A percentile compares a stretch with the other conserved stretches of the same genome.
Evolutionary conservation across 2,329 filamentous ascomycete species (phyloP).

Genomic region (Onygena corvina): DNA sequence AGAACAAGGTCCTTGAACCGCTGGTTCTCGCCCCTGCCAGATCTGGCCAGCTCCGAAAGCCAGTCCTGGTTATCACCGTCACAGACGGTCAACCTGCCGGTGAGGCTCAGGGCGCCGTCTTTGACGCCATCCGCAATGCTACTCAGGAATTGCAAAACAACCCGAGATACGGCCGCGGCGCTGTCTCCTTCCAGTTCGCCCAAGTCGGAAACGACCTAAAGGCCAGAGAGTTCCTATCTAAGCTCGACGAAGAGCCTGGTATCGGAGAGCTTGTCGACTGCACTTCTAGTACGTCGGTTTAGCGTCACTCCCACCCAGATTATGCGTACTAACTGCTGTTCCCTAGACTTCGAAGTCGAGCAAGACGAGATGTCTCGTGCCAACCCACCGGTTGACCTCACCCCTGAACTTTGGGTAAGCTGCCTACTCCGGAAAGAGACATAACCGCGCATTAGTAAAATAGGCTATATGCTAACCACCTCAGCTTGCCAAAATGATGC

Average conservation of each 20-base stretch:
- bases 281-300: conserved; percentile 49
- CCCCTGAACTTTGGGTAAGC: conserved; percentile 50
- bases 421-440: neutral
- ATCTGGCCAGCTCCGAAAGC: conserved; percentile 46
- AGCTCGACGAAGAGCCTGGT: conserved; percentile 51
- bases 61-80: conserved; percentile 53
- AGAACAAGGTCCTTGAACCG: conserved; percentile 51
- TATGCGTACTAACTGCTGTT: conserved; percentile 16
- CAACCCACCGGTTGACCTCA: conserved; percentile 50
- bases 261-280: conserved; percentile 54
- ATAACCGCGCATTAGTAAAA: neutral
- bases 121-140: conserved; percentile 46
- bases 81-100: conserved; percentile 56
- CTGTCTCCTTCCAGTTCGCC: conserved; percentile 56
- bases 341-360: conserved; percentile 53
- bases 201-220: conserved; percentile 56
- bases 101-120: conserved; percentile 45
- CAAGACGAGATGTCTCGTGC: conserved; percentile 53
- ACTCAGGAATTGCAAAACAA: conserved; percentile 39
- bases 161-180: conserved; percentile 44
- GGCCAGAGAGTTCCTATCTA: conserved; percentile 51
- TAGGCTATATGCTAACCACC: neutral
- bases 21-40: conserved; percentile 45
- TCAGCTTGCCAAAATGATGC: conserved; percentile 51
- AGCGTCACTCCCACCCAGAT: too few species aligned